Evolutionary conservation across 345 rosid species (phyloP), one percentile per base, ranked within the genome.

Genomic region (Noccaea caerulescens): DNA sequence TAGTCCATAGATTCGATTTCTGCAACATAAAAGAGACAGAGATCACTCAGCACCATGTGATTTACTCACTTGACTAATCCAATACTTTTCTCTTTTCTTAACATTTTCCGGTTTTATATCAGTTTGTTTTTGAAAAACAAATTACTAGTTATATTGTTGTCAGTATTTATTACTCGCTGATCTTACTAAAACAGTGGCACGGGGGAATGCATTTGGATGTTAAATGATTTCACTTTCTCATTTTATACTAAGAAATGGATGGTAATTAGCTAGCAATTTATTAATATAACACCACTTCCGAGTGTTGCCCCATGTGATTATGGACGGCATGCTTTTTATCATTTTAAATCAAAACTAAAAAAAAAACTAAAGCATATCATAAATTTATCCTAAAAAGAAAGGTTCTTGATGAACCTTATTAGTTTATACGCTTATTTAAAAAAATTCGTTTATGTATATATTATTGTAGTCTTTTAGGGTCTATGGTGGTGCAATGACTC

Each of bases 141-240:
- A 56, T 11, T 8, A 56, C 8, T 63, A 57, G 12, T 39, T 58
- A 30, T 66, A 41, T 10, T 51, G 49, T 58, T 74, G 63, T 74
- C 72, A 59, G 72, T 34, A 44, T 45, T 20, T 38, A 61, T 61
- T 61, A 54, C 36, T 43, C 37, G 18, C 43, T 60, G 36, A 44
- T 75, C 51, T 54, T 62, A 67, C 70, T 61, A 53, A 62, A 62
- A 54, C 70, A 52, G 37, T 18, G 79, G 44, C 58, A 69, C 52
- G 74, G 79, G 75, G 79, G 74, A 69, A 68, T 69, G 79, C 65
- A 75, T 46, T 68, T 75, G 70, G 69, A 68, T 46, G 4, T 54
- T 62, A 27, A 45, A 58, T 42, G 3, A 51, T 11, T 33, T 58
- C 23, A 41, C 7, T 23, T 39, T 16, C 9, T 4, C 37, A 8